These are phyloP conservation scores for Yarrowia sp. DNA, from an alignment of 805 yeast species.

Conservation along the genomic window DNA sequence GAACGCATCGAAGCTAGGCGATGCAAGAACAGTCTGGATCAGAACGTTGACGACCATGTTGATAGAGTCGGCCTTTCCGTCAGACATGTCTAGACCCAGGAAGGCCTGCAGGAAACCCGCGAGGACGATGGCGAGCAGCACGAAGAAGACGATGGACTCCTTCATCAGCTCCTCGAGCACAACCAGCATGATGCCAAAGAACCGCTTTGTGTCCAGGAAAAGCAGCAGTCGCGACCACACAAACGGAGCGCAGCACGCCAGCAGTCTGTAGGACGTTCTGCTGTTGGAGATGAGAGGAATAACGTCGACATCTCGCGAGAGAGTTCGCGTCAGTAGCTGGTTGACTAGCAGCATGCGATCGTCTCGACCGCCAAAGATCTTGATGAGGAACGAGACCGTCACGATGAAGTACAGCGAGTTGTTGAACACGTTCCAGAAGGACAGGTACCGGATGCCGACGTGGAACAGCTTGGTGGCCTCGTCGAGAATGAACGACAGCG, in stretches of 20 bases:
- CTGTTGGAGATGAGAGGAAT: conserved; percentile 40
- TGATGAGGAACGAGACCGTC: conserved; percentile 28
- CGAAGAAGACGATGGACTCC: conserved; percentile 80
- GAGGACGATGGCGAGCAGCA: conserved; percentile 64
- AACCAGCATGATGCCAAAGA: conserved; percentile 86
- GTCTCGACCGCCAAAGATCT: neutral
- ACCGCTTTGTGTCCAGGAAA: conserved; percentile 72
- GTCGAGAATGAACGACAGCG: conserved; percentile 63
- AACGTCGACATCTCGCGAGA: neutral
- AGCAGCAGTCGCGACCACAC: conserved; percentile 80
- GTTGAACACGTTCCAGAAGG: conserved; percentile 78
- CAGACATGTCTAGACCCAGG: conserved; percentile 82
- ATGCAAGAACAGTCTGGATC: conserved; percentile 70
- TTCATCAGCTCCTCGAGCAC: conserved; percentile 83
- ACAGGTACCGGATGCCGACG: conserved; percentile 67
- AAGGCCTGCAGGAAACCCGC: conserved; percentile 85
- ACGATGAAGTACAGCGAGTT: conserved; percentile 63
- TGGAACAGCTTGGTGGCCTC: conserved; percentile 71
- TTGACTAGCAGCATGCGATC: neutral
- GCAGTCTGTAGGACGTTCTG: conserved; percentile 59
- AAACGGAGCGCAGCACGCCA: conserved; percentile 80
- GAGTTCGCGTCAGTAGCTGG: neutral
- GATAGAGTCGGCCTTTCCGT: conserved; percentile 78
- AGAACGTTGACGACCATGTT: conserved; percentile 59
- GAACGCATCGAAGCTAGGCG: conserved; percentile 68